Evolutionary conservation across 1,284 basidiomycete species (phyloP), one percentile per base, ranked within the genome.

Genomic region (Wallemia hederae): DNA sequence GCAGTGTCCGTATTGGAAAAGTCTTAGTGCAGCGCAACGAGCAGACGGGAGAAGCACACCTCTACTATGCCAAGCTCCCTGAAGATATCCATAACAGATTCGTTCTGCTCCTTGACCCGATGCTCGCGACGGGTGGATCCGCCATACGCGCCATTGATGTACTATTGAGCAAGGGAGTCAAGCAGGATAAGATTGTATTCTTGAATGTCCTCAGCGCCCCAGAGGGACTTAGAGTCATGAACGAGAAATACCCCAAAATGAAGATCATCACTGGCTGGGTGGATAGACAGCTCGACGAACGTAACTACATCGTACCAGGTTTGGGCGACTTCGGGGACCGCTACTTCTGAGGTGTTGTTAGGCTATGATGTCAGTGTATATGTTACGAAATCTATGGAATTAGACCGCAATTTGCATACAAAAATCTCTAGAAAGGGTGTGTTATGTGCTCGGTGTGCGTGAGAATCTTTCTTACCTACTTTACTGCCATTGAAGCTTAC

Each of bases 91-190:
- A 83, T 0, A 75, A 79, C 39, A 81, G 92, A 60, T 98, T 92
- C 71, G 88, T 92, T 59, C 79, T 98, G 31, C 78, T 98, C 17
- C 79, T 98, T 17, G 92, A 98, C 70, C 92, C 92, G 0, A 98
- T 98, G 92, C 80, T 98, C 90, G 90, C 92, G 0, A 98, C 92
- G 0, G 92, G 92, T 29, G 92, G 94, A 55, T 96, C 90, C 19
- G 94, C 91, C 1, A 90, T 94, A 72, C 96, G 97, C 71, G 92
- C 92, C 0, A 86, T 97, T 60, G 88, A 97, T 70, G 86, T 97
- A 7, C 76, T 98, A 24, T 79, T 84, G 69, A 83, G 89, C 61
- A 82, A 90, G 67, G 87, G 85, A 34, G 92, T 98, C 27, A 70
- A 72, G 56, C 73, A 74, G 64, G 72, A 64, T 14, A 59, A 27